Evolutionary conservation across 768 basidiomycete species (phyloP).

Genomic region (Termitomyces sp.): DNA sequence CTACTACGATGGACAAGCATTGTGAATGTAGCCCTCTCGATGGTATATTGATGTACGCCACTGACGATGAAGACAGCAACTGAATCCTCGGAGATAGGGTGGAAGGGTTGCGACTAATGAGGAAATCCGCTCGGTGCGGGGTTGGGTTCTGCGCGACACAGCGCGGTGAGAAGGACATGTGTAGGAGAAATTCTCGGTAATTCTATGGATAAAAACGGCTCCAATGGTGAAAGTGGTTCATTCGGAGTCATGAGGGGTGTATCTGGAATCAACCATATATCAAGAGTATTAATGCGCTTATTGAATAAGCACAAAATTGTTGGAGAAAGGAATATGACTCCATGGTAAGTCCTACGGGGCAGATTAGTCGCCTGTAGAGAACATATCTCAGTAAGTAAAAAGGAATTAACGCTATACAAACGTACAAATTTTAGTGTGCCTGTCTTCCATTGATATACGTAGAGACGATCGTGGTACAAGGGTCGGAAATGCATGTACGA

Average conservation of each 20-base stretch:
- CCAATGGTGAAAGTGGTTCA: background rate
- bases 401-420: background rate
- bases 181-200: background rate
- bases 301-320: background rate
- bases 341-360: background rate
- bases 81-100: background rate
- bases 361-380: background rate
- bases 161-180: background rate
- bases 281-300: background rate
- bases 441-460: slow-evolving; percentile 12
- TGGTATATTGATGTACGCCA: background rate
- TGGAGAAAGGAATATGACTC: slow-evolving; percentile 1
- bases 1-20: background rate
- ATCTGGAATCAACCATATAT: slow-evolving; percentile 1
- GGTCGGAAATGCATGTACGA: background rate
- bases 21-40: background rate
- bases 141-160: slow-evolving; percentile 1
- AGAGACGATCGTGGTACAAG: background rate
- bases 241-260: too few species aligned
- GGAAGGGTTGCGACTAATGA: background rate
- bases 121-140: background rate
- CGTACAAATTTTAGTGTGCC: slow-evolving; percentile 8
- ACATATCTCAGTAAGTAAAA: background rate
- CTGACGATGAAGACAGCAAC: background rate
- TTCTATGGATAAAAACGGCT: background rate